Evolutionary conservation across 257 asterid genomes (phyloP).

Genomic region (Penstemon newberryi): DNA sequence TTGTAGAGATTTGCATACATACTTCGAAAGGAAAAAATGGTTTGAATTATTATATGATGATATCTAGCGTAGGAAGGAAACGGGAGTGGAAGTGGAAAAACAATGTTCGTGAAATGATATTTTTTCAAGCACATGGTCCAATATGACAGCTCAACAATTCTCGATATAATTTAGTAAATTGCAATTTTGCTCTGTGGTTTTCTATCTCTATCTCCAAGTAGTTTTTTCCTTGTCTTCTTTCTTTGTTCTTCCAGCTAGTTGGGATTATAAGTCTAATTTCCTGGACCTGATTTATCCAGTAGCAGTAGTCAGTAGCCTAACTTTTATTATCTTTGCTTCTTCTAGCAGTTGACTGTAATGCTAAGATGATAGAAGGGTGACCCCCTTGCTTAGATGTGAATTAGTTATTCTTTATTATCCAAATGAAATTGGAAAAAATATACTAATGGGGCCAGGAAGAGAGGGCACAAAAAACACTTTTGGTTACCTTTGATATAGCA

Average conservation of each 20-base stretch:
- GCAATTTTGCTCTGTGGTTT: no score
- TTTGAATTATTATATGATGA: not conserved
- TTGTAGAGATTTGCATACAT: not conserved
- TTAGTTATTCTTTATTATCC: not conserved
- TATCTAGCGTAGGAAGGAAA: not conserved
- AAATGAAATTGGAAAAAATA: slow-evolving; percentile 2
- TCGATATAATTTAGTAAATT: not conserved
- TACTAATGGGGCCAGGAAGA: slow-evolving; percentile 1
- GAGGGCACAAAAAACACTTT: not conserved
- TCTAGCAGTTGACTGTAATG: not conserved
- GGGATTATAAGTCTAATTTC: not conserved
- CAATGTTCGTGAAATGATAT: not conserved
- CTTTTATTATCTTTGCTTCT: not conserved
- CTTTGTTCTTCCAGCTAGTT: not conserved
- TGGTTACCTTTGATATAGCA: slow-evolving; percentile 8
- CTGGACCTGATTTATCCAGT: slow-evolving; percentile 16
- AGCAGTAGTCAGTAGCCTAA: not conserved
- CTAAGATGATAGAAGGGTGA: slow-evolving; percentile 1
- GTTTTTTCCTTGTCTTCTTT: not conserved
- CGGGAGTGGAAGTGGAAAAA: not conserved
- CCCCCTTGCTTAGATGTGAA: not conserved
- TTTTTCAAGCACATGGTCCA: slow-evolving; percentile 13
- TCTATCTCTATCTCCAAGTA: no score
- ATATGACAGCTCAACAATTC: slow-evolving; percentile 3
- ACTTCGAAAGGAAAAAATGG: not conserved